These are phyloP conservation scores for Saccharomyces kudriavzevii DNA, from an alignment of 805 yeast genomes.

Conservation along the genomic window DNA sequence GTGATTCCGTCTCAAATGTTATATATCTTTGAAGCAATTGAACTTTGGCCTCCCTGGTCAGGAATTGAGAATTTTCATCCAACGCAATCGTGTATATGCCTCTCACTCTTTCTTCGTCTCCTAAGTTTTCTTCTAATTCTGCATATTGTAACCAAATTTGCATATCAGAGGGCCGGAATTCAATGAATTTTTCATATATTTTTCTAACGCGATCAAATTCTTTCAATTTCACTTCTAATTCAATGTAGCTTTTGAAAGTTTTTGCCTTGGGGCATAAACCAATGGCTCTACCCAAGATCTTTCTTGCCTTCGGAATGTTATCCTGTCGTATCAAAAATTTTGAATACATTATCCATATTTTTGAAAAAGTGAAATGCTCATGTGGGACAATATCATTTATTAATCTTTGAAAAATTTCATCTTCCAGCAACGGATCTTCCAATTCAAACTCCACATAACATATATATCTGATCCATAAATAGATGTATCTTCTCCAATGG, in stretches of 20 bases:
- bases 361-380: conserved; percentile 53
- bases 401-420: conserved; percentile 44
- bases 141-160: conserved; percentile 57
- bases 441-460: conserved; percentile 48
- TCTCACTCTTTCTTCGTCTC: conserved; percentile 61
- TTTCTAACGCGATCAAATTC: conserved; percentile 76
- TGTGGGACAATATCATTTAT: conserved; percentile 46
- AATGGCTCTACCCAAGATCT: conserved; percentile 60
- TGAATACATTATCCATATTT: conserved; percentile 64
- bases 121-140: conserved; percentile 55
- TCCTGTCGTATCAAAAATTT: conserved; percentile 66
- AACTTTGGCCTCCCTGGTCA: conserved; percentile 9
- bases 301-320: conserved; percentile 48
- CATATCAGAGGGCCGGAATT: conserved; percentile 19
- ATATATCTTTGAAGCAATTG: conserved; percentile 37
- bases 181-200: conserved; percentile 53
- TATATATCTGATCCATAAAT: conserved; percentile 62
- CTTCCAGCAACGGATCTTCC: conserved; percentile 38
- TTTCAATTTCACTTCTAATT: conserved; percentile 55
- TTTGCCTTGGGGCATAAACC: conserved; percentile 59
- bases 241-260: conserved; percentile 57
- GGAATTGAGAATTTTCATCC: conserved; percentile 16
- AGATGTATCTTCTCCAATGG: conserved; percentile 63
- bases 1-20: conserved; percentile 54
- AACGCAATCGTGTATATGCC: conserved; percentile 51